phyloP scores from a whole-genome alignment of 257 asterid genomes.

The Orobanche coerulescens region DNA sequence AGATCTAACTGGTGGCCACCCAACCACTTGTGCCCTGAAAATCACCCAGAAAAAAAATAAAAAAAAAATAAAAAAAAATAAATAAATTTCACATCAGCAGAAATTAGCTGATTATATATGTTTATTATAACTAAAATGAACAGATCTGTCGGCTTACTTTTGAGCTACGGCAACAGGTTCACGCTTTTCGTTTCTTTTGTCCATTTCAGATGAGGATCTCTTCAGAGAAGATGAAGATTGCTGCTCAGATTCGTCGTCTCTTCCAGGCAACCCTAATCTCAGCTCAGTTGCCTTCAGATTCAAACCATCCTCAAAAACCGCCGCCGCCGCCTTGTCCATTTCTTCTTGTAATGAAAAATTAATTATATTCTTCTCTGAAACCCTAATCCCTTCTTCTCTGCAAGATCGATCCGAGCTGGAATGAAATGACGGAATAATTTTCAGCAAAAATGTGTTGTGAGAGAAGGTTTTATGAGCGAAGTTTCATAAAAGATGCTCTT shows the following conservation, averaged over 20 bases:
- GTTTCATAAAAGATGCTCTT: slow-evolving; percentile 28
- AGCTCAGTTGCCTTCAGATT: slow-evolving; percentile 82
- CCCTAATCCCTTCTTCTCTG: neutral
- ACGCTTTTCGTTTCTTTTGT: neutral
- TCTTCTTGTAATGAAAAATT: slow-evolving; percentile 4
- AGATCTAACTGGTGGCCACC: slow-evolving; percentile 87
- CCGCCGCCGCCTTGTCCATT: slow-evolving; percentile 25
- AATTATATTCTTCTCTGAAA: neutral
- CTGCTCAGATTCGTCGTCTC: slow-evolving; percentile 32
- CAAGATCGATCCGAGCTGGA: neutral
- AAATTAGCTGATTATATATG: too few relatives aligned
- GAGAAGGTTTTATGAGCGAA: slow-evolving; percentile 3
- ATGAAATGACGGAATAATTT: neutral
- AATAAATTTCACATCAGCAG: neutral
- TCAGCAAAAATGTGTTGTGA: neutral
- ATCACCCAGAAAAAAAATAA: neutral
- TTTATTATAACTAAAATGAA: too few relatives aligned
- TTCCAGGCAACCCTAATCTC: slow-evolving; percentile 69
- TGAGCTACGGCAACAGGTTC: slow-evolving; percentile 33
- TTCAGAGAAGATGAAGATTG: slow-evolving; percentile 25
- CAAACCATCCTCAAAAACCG: slow-evolving; percentile 29
- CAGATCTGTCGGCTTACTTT: slow-evolving; percentile 41
- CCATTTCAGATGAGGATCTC: slow-evolving; percentile 27
- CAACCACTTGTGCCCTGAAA: slow-evolving; percentile 68
- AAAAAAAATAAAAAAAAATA: neutral